These are phyloP conservation scores for Pseudogymnoascus sp. DNA, from an alignment of 2,329 filamentous ascomycete genomes.

Conservation along the genomic window DNA sequence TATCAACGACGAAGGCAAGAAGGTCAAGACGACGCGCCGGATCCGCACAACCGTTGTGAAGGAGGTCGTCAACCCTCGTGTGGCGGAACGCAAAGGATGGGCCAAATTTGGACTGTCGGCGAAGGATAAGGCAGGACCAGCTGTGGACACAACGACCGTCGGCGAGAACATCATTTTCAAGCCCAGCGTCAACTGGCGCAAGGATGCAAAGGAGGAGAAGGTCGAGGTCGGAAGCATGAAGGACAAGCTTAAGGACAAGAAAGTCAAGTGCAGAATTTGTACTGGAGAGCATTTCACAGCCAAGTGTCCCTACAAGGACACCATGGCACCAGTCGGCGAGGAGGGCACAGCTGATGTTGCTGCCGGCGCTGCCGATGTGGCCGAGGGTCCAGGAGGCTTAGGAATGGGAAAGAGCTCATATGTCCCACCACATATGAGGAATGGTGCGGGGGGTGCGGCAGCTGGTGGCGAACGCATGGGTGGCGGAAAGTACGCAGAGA, in stretches of 20 bases:
- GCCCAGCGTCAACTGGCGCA: conserved; percentile 88
- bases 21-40: conserved; percentile 93
- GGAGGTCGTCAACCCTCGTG: conserved; percentile 90
- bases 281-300: conserved; percentile 98
- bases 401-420: conserved; percentile 72
- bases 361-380: conserved; percentile 39
- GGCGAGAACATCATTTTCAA: conserved; percentile 98
- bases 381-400: conserved; percentile 45
- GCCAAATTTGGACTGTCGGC: conserved; percentile 85
- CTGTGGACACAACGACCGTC: conserved; percentile 81
- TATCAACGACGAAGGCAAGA: conserved; percentile 87
- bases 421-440: conserved; percentile 86
- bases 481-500: conserved; percentile 76
- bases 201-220: conserved; percentile 75
- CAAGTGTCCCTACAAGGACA: conserved; percentile 98
- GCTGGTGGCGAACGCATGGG: conserved; percentile 71
- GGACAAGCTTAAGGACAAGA: conserved; percentile 91
- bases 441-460: conserved; percentile 49
- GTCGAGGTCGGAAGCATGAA: conserved; percentile 68
- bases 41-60: conserved; percentile 88
- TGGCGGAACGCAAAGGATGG: conserved; percentile 91
- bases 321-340: conserved; percentile 82
- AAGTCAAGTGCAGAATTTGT: conserved; percentile 99
- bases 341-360: conserved; percentile 46
- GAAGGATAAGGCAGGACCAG: conserved; percentile 75